Conservation (phyloP, 805 yeast genomes). For the Wickerhamiella nectarea region DNA sequence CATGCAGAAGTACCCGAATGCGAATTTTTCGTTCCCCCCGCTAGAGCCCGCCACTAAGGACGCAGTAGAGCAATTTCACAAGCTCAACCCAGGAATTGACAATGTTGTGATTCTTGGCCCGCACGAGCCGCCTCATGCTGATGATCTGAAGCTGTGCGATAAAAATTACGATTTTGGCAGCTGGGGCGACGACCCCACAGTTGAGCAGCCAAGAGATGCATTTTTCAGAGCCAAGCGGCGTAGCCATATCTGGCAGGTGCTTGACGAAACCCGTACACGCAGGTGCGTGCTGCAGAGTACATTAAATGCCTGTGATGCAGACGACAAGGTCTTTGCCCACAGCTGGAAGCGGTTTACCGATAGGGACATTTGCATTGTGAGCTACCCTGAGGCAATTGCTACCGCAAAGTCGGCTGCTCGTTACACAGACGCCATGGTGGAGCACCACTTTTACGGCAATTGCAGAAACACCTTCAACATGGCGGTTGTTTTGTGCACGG, state of each 20-base stretch:
- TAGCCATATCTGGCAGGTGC: not conserved
- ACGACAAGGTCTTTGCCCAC: not conserved
- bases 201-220: not conserved
- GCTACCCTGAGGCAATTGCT: not conserved
- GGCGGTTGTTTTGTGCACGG: not conserved
- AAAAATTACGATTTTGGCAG: not conserved
- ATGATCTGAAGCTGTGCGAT: not conserved
- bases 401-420: not conserved
- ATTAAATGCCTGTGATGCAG: conserved; percentile 2
- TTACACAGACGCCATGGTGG: conserved; percentile 7
- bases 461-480: not conserved
- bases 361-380: conserved; percentile 5
- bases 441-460: conserved; percentile 2
- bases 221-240: not conserved
- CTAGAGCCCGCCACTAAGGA: not conserved
- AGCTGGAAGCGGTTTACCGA: conserved; percentile 4
- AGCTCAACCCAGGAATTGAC: not conserved
- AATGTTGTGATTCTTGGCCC: conserved; percentile 4
- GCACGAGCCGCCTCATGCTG: not conserved
- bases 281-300: not conserved
- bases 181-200: not conserved
- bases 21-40: not conserved
- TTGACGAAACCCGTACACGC: not conserved
- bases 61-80: not conserved
- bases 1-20: not conserved